These are phyloP conservation scores for Apiospora rasikravindrae DNA, from an alignment of 2,329 filamentous ascomycete genomes.

Conservation along the genomic window DNA sequence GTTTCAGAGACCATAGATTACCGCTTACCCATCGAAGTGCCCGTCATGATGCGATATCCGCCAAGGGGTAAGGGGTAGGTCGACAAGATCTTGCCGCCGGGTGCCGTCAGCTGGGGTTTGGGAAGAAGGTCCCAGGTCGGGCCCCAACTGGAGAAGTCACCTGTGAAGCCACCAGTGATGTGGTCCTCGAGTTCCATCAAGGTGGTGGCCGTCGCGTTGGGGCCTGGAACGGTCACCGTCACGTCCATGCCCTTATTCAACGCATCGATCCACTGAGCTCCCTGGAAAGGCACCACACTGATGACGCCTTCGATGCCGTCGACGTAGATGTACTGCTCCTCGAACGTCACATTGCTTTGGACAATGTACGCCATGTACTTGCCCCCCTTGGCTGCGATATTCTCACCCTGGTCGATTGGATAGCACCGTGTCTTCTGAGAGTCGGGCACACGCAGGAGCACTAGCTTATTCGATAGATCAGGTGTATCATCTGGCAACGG, in stretches of 20 bases:
- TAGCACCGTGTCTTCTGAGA: slow-evolving; percentile 34
- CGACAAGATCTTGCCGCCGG: slow-evolving; percentile 56
- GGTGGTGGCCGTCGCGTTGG: slow-evolving; percentile 19
- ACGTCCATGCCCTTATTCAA: slow-evolving; percentile 31
- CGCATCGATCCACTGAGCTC: slow-evolving; percentile 30
- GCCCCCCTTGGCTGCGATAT: slow-evolving; percentile 47
- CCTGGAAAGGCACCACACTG: slow-evolving; percentile 29
- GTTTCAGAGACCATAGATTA: slow-evolving; percentile 5
- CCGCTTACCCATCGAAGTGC: slow-evolving; percentile 58
- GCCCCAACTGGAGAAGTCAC: slow-evolving; percentile 50
- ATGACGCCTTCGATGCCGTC: slow-evolving; percentile 27
- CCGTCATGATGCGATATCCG: slow-evolving; percentile 54
- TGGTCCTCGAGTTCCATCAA: slow-evolving; percentile 28
- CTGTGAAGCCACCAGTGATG: slow-evolving; percentile 43
- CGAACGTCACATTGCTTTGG: slow-evolving; percentile 23
- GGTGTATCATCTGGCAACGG: slow-evolving; percentile 45
- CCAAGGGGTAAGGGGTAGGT: slow-evolving; percentile 51
- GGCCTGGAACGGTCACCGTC: slow-evolving; percentile 29
- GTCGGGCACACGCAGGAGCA: slow-evolving; percentile 43
- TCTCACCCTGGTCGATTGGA: slow-evolving; percentile 42
- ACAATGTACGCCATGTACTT: slow-evolving; percentile 49
- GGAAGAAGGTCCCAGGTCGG: slow-evolving; percentile 52
- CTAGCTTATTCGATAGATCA: slow-evolving; percentile 46
- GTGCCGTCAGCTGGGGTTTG: slow-evolving; percentile 53
- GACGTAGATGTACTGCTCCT: slow-evolving; percentile 17